A percentile compares a stretch with the other conserved stretches of the same genome.
Conservation (phyloP, 1,284 basidiomycete species). For the Sporisorium reilianum region DNA sequence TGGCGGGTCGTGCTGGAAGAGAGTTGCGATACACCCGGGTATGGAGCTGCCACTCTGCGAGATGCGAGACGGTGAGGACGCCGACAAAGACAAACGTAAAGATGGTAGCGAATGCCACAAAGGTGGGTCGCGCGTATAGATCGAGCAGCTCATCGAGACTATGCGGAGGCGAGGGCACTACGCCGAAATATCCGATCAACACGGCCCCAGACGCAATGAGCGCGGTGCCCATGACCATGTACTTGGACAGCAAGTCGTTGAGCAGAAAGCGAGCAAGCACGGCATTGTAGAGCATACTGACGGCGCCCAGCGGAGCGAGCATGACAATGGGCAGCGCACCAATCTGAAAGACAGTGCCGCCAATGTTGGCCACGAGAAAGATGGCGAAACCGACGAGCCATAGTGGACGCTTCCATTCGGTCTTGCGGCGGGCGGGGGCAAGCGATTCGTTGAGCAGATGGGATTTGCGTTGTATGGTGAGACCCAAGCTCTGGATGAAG, state of each 20-base stretch:
- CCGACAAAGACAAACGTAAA: constrained; percentile 77
- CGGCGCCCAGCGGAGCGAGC: constrained; percentile 82
- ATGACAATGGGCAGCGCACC: constrained; percentile 77
- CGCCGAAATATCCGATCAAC: constrained; percentile 90
- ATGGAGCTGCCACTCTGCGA: constrained; percentile 67
- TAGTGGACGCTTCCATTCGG: constrained; percentile 63
- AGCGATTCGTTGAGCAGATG: constrained; percentile 86
- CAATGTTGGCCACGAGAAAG: constrained; percentile 80
- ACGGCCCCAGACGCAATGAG: constrained; percentile 90
- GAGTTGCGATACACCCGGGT: constrained; percentile 34
- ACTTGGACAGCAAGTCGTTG: constrained; percentile 85
- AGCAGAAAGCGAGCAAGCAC: constrained; percentile 88
- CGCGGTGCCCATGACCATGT: constrained; percentile 85
- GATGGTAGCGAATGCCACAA: constrained; percentile 78
- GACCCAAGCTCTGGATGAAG: constrained; percentile 86
- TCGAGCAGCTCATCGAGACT: constrained; percentile 85
- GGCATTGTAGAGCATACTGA: constrained; percentile 92
- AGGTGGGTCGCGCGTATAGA: constrained; percentile 82
- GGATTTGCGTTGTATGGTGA: constrained; percentile 94
- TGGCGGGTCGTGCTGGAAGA: constrained; percentile 14
- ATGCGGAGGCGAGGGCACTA: constrained; percentile 90
- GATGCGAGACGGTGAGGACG: constrained; percentile 59
- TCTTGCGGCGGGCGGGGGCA: constrained; percentile 72
- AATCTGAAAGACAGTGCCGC: constrained; percentile 94
- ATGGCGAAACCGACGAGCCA: constrained; percentile 76